Evolutionary conservation across 345 rosid genomes (phyloP).

Genomic region (Raphanus raphanistrum): DNA sequence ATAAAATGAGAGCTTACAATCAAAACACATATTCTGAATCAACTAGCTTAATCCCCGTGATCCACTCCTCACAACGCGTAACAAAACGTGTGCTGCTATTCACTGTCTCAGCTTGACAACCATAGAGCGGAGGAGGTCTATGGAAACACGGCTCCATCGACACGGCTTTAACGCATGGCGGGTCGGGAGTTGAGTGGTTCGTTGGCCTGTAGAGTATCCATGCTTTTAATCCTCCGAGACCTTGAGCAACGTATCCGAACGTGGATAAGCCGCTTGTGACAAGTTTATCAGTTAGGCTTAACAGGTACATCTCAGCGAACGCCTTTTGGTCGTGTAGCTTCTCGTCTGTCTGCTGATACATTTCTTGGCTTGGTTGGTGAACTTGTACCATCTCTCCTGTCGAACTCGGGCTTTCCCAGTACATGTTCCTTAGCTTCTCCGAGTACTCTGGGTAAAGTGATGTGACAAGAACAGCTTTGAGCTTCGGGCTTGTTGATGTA

Average conservation of each 20-base stretch:
- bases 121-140: conserved; percentile 25
- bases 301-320: conserved; percentile 37
- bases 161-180: conserved; percentile 31
- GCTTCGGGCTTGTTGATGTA: conserved; percentile 5
- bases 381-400: conserved; percentile 35
- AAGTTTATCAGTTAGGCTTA: conserved; percentile 37
- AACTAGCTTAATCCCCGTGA: conserved; percentile 38
- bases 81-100: conserved; percentile 23
- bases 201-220: conserved; percentile 40
- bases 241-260: conserved; percentile 43
- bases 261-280: conserved; percentile 42
- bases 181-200: conserved; percentile 32
- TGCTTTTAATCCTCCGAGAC: conserved; percentile 35
- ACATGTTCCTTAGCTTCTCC: conserved; percentile 19
- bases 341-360: conserved; percentile 27
- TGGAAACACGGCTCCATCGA: conserved; percentile 47
- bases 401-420: conserved; percentile 9
- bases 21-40: background rate
- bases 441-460: conserved; percentile 36
- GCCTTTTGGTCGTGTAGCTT: conserved; percentile 42
- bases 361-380: conserved; percentile 43
- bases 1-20: too few relatives aligned
- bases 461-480: conserved; percentile 41
- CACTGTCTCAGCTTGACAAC: conserved; percentile 30
- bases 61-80: conserved; percentile 42